phyloP scores from a whole-genome alignment of 148 eudicot species.

The Heliamphora exappendiculata region DNA sequence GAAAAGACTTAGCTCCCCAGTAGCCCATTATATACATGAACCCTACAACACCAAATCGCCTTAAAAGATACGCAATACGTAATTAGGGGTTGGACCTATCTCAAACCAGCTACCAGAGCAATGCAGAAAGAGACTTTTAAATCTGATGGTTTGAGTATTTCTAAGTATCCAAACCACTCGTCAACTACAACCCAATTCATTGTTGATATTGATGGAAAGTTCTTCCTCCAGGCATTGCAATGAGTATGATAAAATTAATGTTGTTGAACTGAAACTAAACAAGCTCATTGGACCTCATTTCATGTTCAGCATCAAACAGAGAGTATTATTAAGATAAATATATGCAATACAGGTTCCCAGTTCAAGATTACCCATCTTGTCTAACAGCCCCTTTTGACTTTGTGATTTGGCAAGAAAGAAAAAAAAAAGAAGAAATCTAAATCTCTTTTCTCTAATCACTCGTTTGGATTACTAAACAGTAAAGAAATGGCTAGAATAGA shows the following conservation, averaged over 20 bases:
- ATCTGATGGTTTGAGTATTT: not conserved
- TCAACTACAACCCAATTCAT: not conserved
- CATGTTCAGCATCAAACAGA: not conserved
- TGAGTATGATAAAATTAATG: not conserved
- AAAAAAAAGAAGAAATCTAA: no score
- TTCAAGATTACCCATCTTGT: not conserved
- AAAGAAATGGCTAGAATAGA: no score
- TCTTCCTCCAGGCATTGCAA: no score
- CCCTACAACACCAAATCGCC: no score
- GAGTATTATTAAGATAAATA: not conserved
- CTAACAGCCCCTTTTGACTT: no score
- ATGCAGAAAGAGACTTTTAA: not conserved
- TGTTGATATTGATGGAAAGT: not conserved
- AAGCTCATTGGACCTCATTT: not conserved
- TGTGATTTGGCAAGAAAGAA: no score
- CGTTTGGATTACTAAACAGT: no score
- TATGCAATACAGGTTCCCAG: not conserved
- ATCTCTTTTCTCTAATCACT: no score
- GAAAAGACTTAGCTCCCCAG: not conserved
- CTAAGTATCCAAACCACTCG: not conserved
- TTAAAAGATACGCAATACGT: no score
- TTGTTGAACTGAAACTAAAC: not conserved
- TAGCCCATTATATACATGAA: no score
- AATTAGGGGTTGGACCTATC: not conserved
- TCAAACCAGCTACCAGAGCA: not conserved